Percentiles rank a stretch among this genome's conserved stretches.
Conservation (phyloP, 164 flowering plant genomes). For the Vitis rotundifolia region DNA sequence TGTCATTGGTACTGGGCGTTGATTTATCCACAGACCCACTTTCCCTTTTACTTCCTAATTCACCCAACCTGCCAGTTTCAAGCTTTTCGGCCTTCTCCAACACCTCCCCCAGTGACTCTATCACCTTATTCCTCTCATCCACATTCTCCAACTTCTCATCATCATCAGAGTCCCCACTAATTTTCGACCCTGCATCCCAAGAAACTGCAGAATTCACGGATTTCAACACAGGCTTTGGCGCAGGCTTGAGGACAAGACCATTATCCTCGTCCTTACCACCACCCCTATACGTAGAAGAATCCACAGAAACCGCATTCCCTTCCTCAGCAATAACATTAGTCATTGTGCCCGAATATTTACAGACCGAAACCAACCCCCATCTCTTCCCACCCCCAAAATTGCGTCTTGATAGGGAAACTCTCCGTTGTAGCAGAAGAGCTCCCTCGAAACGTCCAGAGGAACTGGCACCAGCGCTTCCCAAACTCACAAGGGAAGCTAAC, state of each 20-base stretch:
- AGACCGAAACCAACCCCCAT: constrained; percentile 47
- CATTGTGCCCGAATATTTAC: constrained; percentile 67
- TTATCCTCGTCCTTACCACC: constrained; percentile 42
- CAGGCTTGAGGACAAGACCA: constrained; percentile 61
- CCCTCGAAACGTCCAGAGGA: constrained; percentile 40
- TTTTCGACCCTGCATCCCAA: constrained; percentile 29
- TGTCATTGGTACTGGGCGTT: constrained; percentile 16
- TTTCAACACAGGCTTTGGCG: constrained; percentile 72
- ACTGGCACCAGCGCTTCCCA: constrained; percentile 58
- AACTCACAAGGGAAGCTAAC: constrained; percentile 70
- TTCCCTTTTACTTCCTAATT: constrained; percentile 20
- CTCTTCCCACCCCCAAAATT: constrained; percentile 32
- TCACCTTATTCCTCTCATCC: constrained; percentile 65
- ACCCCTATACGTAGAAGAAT: constrained; percentile 43
- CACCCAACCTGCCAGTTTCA: constrained; percentile 35
- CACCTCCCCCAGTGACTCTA: constrained; percentile 84
- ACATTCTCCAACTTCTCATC: constrained; percentile 25
- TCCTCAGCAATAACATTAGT: constrained; percentile 64
- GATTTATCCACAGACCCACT: constrained; percentile 29
- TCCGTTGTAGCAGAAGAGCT: constrained; percentile 32
- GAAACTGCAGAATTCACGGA: constrained; percentile 23
- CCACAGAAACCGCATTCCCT: constrained; percentile 51
- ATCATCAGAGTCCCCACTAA: constrained; percentile 18
- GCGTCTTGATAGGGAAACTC: constrained; percentile 32
- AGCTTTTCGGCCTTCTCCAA: constrained; percentile 87